Conservation (phyloP, 2,329 filamentous ascomycete genomes). For the Trichoderma arundinaceum region DNA sequence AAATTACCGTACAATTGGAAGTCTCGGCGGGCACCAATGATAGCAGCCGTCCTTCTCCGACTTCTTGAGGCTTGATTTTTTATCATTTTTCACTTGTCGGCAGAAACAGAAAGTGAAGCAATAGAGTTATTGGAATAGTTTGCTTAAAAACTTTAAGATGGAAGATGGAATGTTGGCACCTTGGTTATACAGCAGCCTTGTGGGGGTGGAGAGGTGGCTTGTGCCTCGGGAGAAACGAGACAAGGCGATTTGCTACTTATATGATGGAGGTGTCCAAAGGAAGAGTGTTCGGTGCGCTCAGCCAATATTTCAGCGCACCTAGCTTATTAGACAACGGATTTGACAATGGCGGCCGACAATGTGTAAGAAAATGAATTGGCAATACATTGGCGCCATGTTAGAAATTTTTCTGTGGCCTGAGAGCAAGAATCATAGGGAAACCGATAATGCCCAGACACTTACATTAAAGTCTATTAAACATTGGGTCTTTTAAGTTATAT, state of each 20-base stretch:
- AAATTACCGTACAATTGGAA: not conserved
- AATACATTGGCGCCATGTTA: not conserved
- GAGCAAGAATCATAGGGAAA: not conserved
- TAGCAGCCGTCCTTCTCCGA: not conserved
- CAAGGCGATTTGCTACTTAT: not conserved
- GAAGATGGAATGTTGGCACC: constrained; percentile 13
- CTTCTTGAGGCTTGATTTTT: not conserved
- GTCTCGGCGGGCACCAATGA: not conserved
- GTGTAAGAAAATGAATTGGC: not conserved
- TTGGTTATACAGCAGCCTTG: not conserved
- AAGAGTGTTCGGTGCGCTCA: not conserved
- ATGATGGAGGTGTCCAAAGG: not conserved
- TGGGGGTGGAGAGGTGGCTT: not conserved
- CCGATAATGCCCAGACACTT: not conserved
- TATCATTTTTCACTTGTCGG: not conserved
- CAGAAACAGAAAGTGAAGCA: not conserved
- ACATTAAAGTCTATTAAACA: too few species aligned
- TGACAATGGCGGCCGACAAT: not conserved
- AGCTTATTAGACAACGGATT: not conserved
- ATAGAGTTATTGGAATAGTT: not conserved
- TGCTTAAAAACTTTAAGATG: not conserved
- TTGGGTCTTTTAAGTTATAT: not conserved
- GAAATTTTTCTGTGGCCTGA: not conserved
- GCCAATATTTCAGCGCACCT: not conserved
- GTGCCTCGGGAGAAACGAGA: not conserved